These are phyloP conservation scores for Penicillium sp. DNA, from an alignment of 2,329 filamentous ascomycete genomes.

Conservation along the genomic window DNA sequence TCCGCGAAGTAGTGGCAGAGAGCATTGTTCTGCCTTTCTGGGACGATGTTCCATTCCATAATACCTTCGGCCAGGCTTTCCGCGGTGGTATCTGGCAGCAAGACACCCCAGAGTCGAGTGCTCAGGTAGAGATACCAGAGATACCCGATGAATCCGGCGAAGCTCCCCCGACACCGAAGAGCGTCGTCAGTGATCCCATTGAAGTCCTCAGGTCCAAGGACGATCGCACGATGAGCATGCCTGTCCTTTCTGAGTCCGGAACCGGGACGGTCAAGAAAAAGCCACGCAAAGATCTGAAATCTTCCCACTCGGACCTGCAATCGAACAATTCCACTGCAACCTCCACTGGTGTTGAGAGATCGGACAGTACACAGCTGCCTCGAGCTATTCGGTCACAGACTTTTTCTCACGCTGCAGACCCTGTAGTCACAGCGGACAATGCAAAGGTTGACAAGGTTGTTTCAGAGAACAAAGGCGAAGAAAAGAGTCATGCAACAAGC, in stretches of 20 bases:
- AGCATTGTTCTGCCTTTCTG: constrained; percentile 90
- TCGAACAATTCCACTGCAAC: constrained; percentile 18
- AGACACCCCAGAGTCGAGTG: constrained; percentile 43
- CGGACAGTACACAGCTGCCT: constrained; percentile 47
- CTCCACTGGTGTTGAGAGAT: constrained; percentile 34
- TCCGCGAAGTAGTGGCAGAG: constrained; percentile 90
- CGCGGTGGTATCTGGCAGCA: constrained; percentile 78
- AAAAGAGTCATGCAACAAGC: constrained; percentile 59
- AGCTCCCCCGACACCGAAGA: constrained; percentile 21
- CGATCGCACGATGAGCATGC: constrained; percentile 36
- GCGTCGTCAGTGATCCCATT: constrained; percentile 19
- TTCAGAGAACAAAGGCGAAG: constrained; percentile 54
- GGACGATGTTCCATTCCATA: constrained; percentile 91
- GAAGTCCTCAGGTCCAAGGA: constrained; percentile 34
- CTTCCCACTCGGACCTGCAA: constrained; percentile 22
- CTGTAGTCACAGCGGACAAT: constrained; percentile 65
- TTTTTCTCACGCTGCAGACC: constrained; percentile 61
- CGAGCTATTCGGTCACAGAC: constrained; percentile 61
- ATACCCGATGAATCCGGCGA: constrained; percentile 38
- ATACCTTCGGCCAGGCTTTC: constrained; percentile 73
- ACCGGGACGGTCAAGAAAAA: constrained; percentile 22
- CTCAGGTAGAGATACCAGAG: constrained; percentile 38
- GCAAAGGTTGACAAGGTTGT: constrained; percentile 65
- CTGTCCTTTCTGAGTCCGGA: constrained; percentile 28
- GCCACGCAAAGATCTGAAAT: constrained; percentile 29